Conservation (phyloP, 176 grass and related monocot species). For the Metroxylon sagu region DNA sequence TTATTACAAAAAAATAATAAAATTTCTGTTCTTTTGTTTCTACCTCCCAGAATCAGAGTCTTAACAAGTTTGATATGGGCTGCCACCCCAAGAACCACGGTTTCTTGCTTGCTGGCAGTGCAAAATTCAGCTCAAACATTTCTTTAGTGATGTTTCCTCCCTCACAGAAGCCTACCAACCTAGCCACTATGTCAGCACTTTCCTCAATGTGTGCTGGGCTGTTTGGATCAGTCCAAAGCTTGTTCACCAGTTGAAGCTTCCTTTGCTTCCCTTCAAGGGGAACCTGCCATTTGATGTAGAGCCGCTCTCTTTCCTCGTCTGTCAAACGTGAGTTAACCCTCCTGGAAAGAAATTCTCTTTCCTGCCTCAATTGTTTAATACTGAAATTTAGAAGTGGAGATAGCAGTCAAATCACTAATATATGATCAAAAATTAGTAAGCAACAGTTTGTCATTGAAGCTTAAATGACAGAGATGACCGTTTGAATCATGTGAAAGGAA, state of each 20-base stretch:
- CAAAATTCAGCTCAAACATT: conserved; percentile 96
- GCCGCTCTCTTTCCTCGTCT: conserved; percentile 53
- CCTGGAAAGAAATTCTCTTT: conserved; percentile 72
- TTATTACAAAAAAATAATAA: too few relatives aligned
- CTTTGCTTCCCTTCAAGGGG: conserved; percentile 76
- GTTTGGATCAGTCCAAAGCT: conserved; percentile 70
- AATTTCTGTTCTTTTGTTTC: too few relatives aligned
- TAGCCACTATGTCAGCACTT: conserved; percentile 75
- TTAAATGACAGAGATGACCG: too few relatives aligned
- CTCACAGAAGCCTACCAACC: conserved; percentile 87
- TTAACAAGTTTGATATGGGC: conserved; percentile 80
- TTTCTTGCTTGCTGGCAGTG: conserved; percentile 52
- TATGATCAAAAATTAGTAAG: too few relatives aligned
- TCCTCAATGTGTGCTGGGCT: conserved; percentile 49
- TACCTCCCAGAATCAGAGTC: conserved; percentile 12
- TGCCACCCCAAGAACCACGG: conserved; percentile 89
- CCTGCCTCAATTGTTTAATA: conserved; percentile 63
- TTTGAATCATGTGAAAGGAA: too few relatives aligned
- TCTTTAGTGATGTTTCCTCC: conserved; percentile 83
- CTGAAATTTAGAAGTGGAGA: conserved; percentile 26
- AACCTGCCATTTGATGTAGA: conserved; percentile 77
- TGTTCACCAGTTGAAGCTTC: conserved; percentile 80
- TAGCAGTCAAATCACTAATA: too few relatives aligned
- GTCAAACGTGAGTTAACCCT: conserved; percentile 65
- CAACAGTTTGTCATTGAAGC: too few relatives aligned